phyloP scores from a whole-genome alignment of 2,329 filamentous ascomycete species.

The Pseudogymnoascus sp. region DNA sequence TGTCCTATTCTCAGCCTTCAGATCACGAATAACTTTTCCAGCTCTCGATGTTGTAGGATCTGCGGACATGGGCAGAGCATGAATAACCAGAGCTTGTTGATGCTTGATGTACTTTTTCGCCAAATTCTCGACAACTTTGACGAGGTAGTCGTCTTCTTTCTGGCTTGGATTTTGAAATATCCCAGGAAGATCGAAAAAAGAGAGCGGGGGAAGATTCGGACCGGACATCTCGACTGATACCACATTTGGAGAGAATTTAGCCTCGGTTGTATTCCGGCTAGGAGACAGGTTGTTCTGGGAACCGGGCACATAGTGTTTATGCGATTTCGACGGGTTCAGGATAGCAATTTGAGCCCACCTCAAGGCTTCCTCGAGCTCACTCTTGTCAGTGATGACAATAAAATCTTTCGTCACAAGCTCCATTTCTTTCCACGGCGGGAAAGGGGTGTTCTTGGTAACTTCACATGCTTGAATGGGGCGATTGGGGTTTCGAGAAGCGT shows the following conservation, averaged over 20 bases:
- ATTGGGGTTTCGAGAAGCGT: constrained; percentile 29
- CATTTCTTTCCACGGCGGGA: constrained; percentile 55
- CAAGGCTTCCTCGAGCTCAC: constrained; percentile 57
- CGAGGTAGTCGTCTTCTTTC: constrained; percentile 56
- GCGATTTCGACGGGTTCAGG: constrained; percentile 54
- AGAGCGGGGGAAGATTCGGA: constrained; percentile 61
- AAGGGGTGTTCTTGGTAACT: constrained; percentile 35
- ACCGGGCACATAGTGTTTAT: constrained; percentile 34
- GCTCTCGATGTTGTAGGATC: constrained; percentile 70
- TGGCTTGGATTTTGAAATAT: constrained; percentile 64
- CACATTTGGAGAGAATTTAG: constrained; percentile 74
- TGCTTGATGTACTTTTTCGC: constrained; percentile 62
- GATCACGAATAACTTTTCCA: constrained; percentile 51
- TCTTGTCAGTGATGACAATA: constrained; percentile 50
- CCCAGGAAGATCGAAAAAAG: constrained; percentile 79
- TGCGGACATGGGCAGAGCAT: constrained; percentile 67
- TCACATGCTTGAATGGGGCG: background rate
- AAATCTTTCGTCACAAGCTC: constrained; percentile 45
- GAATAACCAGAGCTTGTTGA: constrained; percentile 63
- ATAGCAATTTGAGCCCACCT: constrained; percentile 69
- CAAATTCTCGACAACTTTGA: constrained; percentile 62
- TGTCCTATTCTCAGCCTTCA: constrained; percentile 49
- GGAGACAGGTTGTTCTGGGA: constrained; percentile 24
- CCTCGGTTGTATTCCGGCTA: constrained; percentile 38
- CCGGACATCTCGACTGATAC: constrained; percentile 68